phyloP scores from a whole-genome alignment of 208 protist species.

The Phytomonas sp. region DNA sequence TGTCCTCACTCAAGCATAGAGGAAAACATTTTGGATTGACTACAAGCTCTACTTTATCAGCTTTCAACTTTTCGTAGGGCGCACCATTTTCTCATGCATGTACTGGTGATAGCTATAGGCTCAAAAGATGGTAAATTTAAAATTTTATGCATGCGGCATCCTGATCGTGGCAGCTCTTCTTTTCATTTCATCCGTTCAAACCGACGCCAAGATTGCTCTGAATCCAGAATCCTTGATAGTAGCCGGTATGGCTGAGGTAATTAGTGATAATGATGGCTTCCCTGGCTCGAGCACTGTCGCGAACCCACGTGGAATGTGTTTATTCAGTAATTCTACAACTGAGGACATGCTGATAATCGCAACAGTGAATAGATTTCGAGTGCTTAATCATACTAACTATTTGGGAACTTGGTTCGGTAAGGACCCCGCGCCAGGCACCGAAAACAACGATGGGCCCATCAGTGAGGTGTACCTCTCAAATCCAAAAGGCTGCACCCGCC shows the following conservation, averaged over 20 bases:
- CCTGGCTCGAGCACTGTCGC: conserved; percentile 20
- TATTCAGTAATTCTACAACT: conserved; percentile 12
- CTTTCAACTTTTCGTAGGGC: neutral
- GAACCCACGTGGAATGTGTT: conserved; percentile 31
- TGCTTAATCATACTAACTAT: conserved; percentile 19
- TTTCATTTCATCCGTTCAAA: neutral
- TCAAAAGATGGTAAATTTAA: neutral
- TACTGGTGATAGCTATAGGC: neutral
- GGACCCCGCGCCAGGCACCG: neutral
- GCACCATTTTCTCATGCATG: neutral
- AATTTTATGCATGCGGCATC: neutral
- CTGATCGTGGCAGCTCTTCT: neutral
- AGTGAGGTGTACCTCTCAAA: neutral
- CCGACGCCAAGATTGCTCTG: conserved; percentile 11
- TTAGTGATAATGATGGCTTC: conserved; percentile 21
- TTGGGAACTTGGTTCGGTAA: conserved; percentile 16
- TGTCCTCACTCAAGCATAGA: too few relatives aligned
- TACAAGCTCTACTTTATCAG: neutral
- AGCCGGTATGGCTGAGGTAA: conserved; percentile 12
- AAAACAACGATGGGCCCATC: neutral
- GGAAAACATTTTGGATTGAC: neutral
- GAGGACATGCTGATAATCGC: conserved; percentile 26
- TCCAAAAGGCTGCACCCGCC: neutral
- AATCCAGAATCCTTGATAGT: conserved; percentile 22
- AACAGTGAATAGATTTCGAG: conserved; percentile 22